These are phyloP conservation scores for Phytophthora pini DNA, from an alignment of 352 stramenopile genomes.

Conservation along the genomic window DNA sequence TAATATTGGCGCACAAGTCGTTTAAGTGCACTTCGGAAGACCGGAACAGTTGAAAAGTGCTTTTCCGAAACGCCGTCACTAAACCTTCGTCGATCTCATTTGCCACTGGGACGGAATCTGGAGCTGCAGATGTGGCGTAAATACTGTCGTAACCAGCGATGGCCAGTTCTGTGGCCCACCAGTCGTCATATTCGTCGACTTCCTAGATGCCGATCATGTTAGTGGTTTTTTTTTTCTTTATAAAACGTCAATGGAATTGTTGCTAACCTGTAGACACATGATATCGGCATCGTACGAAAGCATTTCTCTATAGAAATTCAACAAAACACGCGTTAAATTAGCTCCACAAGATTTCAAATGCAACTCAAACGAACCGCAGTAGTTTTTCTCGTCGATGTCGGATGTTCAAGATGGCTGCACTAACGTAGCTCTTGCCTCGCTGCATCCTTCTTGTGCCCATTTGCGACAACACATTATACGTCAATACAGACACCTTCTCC, in stretches of 20 bases:
- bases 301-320: conserved; percentile 56
- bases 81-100: conserved; percentile 67
- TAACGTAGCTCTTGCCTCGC: conserved; percentile 59
- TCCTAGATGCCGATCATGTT: conserved; percentile 42
- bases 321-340: background rate
- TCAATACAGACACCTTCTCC: conserved; percentile 74
- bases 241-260: background rate
- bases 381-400: conserved; percentile 59
- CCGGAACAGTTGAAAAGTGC: conserved; percentile 82
- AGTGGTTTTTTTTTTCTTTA: no score
- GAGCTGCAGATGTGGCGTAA: conserved; percentile 36
- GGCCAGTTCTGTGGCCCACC: conserved; percentile 74
- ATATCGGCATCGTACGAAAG: conserved; percentile 83
- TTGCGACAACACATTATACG: conserved; percentile 88
- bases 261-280: conserved; percentile 76
- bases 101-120: conserved; percentile 24
- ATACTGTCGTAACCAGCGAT: conserved; percentile 84
- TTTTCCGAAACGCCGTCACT: conserved; percentile 79
- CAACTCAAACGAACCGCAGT: conserved; percentile 35
- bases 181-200: conserved; percentile 90
- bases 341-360: no score
- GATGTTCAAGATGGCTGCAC: conserved; percentile 60
- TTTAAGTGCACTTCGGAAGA: conserved; percentile 69
- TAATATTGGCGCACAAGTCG: conserved; percentile 45
- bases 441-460: conserved; percentile 66